These are phyloP conservation scores for Colletotrichum destructivum DNA, from an alignment of 2,329 filamentous ascomycete genomes.

Conservation along the genomic window DNA sequence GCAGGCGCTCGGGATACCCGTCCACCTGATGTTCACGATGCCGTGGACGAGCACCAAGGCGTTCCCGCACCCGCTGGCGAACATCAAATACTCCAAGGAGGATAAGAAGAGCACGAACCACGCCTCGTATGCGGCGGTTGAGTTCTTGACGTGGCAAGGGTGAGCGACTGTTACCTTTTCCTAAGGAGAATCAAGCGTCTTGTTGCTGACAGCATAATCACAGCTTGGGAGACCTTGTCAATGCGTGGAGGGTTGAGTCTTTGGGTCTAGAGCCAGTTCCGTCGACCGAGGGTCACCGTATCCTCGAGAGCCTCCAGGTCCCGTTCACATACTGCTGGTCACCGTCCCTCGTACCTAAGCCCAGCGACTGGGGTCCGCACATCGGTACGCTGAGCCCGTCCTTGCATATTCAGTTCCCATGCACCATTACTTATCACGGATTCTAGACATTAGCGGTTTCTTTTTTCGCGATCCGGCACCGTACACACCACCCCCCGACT, in stretches of 20 bases:
- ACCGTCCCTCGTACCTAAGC: slow-evolving; percentile 76
- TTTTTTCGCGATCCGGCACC: slow-evolving; percentile 72
- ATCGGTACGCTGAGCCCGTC: slow-evolving; percentile 65
- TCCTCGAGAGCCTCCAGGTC: slow-evolving; percentile 76
- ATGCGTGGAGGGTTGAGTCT: slow-evolving; percentile 81
- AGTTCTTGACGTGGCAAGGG: slow-evolving; percentile 85
- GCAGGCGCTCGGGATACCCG: slow-evolving; percentile 58
- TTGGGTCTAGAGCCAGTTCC: slow-evolving; percentile 77
- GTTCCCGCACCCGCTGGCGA: slow-evolving; percentile 82
- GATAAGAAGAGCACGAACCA: slow-evolving; percentile 76
- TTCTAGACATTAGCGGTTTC: slow-evolving; percentile 70
- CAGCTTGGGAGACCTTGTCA: slow-evolving; percentile 82
- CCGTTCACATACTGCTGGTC: slow-evolving; percentile 88
- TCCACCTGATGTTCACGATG: slow-evolving; percentile 73
- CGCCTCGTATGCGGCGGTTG: slow-evolving; percentile 79
- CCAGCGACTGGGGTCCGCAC: slow-evolving; percentile 74
- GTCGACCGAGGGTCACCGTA: slow-evolving; percentile 79
- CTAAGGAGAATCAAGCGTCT: too few relatives aligned
- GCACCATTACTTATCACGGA: background rate
- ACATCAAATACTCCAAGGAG: slow-evolving; percentile 68
- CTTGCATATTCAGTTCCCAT: accelerated
- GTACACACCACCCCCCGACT: slow-evolving; percentile 68
- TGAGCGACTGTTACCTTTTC: slow-evolving; percentile 22
- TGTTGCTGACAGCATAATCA: background rate
- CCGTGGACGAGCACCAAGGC: slow-evolving; percentile 81